Percentiles rank a stretch among this genome's conserved stretches.
These are phyloP conservation scores for Ustilago cynodontis DNA, from an alignment of 1,284 basidiomycete genomes.

Conservation along the genomic window DNA sequence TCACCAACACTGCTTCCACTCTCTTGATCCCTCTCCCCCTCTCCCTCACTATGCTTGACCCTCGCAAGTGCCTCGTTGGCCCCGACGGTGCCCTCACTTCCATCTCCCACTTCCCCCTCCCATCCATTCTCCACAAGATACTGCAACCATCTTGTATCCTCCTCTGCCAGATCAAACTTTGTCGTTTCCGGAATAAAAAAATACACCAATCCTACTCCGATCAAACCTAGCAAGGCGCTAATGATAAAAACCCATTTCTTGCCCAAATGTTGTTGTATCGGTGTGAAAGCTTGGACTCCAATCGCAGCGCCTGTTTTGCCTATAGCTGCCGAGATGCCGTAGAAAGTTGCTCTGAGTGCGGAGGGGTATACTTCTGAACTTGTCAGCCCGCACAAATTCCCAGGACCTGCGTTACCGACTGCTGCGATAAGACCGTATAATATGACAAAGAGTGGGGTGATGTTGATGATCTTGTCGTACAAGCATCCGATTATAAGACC, in stretches of 20 bases:
- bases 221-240: slow-evolving; percentile 59
- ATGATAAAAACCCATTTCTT: slow-evolving; percentile 57
- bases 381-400: slow-evolving; percentile 79
- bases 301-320: slow-evolving; percentile 82
- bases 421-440: slow-evolving; percentile 47
- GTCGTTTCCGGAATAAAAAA: slow-evolving; percentile 76
- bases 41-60: slow-evolving; percentile 17
- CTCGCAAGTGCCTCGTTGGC: slow-evolving; percentile 14
- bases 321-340: slow-evolving; percentile 76
- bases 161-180: slow-evolving; percentile 77
- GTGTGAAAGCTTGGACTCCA: slow-evolving; percentile 82
- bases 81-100: slow-evolving; percentile 26
- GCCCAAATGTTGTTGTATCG: slow-evolving; percentile 76
- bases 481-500: slow-evolving; percentile 75
- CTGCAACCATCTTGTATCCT: slow-evolving; percentile 76
- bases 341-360: slow-evolving; percentile 45
- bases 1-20: neutral
- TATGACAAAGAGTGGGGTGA: slow-evolving; percentile 76
- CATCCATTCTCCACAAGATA: slow-evolving; percentile 78
- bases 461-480: slow-evolving; percentile 78
- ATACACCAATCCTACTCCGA: slow-evolving; percentile 68
- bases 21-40: neutral
- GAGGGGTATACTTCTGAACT: slow-evolving; percentile 68
- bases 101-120: slow-evolving; percentile 77
- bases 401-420: slow-evolving; percentile 79